A percentile compares a stretch with the other conserved stretches of the same genome.
These are phyloP conservation scores for Fragaria iinumae DNA, from an alignment of 306 rosid genomes.

Conservation along the genomic window DNA sequence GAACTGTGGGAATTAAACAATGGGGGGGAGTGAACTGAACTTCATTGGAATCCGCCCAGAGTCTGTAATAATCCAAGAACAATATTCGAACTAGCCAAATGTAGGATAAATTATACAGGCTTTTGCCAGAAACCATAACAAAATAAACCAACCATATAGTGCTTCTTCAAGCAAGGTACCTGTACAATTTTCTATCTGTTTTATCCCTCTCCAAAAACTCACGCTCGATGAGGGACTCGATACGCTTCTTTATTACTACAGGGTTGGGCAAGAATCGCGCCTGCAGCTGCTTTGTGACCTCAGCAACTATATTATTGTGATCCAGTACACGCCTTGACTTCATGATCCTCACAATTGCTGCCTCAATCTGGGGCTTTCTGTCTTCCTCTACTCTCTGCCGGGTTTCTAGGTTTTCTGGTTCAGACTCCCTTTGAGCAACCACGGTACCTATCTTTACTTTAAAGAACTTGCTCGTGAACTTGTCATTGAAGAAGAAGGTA, in stretches of 20 bases:
- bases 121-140: slow-evolving; percentile 6
- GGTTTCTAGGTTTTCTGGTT: slow-evolving; percentile 82
- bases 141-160: not conserved
- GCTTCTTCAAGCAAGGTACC: slow-evolving; percentile 52
- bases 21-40: not conserved
- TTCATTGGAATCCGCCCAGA: slow-evolving; percentile 22
- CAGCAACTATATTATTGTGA: slow-evolving; percentile 77
- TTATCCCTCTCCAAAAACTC: slow-evolving; percentile 86
- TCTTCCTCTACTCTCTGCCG: slow-evolving; percentile 85
- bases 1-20: not conserved
- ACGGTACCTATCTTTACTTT: slow-evolving; percentile 88
- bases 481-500: slow-evolving; percentile 66
- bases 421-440: slow-evolving; percentile 79
- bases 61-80: slow-evolving; percentile 29
- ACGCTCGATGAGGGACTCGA: slow-evolving; percentile 83
- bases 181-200: slow-evolving; percentile 60
- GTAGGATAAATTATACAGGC: slow-evolving; percentile 34
- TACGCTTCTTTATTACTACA: slow-evolving; percentile 69
- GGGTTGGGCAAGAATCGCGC: slow-evolving; percentile 70
- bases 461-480: slow-evolving; percentile 63
- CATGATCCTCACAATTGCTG: slow-evolving; percentile 85
- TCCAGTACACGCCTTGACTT: slow-evolving; percentile 72
- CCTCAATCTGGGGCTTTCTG: slow-evolving; percentile 83
- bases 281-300: slow-evolving; percentile 80
- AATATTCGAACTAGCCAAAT: slow-evolving; percentile 24